Base-by-base conservation (phyloP, 305 asterid genomes). In the Rubia balearica region DNA sequence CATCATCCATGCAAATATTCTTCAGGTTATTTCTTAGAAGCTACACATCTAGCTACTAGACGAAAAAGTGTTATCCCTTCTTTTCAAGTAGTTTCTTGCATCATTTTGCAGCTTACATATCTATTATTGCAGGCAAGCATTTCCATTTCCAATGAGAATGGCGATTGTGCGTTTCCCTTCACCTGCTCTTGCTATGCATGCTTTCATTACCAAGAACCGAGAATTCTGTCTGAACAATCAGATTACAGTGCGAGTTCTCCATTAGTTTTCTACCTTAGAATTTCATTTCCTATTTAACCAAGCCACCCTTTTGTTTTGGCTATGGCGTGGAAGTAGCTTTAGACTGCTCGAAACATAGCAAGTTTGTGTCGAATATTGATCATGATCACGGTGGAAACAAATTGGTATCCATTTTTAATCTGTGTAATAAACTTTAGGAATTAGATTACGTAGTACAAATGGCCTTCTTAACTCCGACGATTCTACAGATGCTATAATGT, bases 151-250 rank as follows among this genome's bases (percentile, higher is more conserved):
- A 7, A 17, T 76, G 19, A 82, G 84, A 78, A 76, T 79, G 83
- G 93, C 85, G 13, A 73, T 85, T 42, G 89, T 85, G 77, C 77
- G 72, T 30, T 89, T 89, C 79, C 85, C 90, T 14, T 85, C 95
- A 48, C 84, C 71, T 69, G 78, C 86, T 21, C 73, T 79, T 57
- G 98, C 98, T 8, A 79, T 79, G 82, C 93, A 88, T 62, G 89
- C 97, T 9, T 85, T 70, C 71, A 79, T 86, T 21, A 86, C 92
- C 71, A 92, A 87, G 85, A 89, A 91, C 78, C 71, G 83, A 77
- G 88, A 87, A 67, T 86, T 81, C 67, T 82, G 88, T 78, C 90
- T 87, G 77, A 89, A 89, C 70, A 81, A 61, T 67, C 91, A 87
- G 79, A 72, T 91, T 76, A 61, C 71, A 10, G 81, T 86, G 67